These are phyloP conservation scores for Discostella stelligeroides DNA, from an alignment of 108 stramenopile genomes.

Conservation along the genomic window DNA sequence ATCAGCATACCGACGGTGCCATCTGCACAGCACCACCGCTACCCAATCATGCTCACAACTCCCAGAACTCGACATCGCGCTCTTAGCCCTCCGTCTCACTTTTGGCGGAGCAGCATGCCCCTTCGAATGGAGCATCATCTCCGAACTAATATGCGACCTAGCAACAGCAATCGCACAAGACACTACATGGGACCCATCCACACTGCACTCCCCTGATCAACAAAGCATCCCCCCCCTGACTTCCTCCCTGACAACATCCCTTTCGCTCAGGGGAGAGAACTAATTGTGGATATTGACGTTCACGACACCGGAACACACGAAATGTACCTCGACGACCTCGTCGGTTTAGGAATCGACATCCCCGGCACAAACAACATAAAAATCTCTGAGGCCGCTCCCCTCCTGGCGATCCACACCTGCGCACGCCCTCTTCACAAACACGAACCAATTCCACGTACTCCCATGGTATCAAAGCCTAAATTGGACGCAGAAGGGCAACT, in stretches of 20 bases:
- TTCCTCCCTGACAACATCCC: too few species aligned
- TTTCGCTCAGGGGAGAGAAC: too few species aligned
- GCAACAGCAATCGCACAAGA: not conserved
- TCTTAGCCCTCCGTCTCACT: not conserved
- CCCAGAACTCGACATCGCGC: not conserved
- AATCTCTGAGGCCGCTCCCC: not conserved
- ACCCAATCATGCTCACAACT: too few species aligned
- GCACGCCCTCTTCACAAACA: not conserved
- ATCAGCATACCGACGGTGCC: not conserved
- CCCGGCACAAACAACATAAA: not conserved
- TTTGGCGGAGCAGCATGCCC: too few species aligned
- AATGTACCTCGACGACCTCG: not conserved
- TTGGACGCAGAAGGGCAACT: not conserved
- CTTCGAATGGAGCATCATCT: too few species aligned
- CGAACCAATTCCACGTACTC: not conserved
- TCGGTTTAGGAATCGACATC: not conserved
- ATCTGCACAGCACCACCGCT: not conserved
- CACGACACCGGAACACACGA: not conserved
- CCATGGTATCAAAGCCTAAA: not conserved
- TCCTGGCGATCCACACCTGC: not conserved
- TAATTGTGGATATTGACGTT: not conserved
- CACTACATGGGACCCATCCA: not conserved
- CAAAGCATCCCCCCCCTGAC: too few species aligned
- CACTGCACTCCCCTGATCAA: too few species aligned
- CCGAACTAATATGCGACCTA: too few species aligned